These are phyloP conservation scores for Geotrichum phurueaensis DNA, from an alignment of 1,139 yeast genomes.

Conservation along the genomic window DNA sequence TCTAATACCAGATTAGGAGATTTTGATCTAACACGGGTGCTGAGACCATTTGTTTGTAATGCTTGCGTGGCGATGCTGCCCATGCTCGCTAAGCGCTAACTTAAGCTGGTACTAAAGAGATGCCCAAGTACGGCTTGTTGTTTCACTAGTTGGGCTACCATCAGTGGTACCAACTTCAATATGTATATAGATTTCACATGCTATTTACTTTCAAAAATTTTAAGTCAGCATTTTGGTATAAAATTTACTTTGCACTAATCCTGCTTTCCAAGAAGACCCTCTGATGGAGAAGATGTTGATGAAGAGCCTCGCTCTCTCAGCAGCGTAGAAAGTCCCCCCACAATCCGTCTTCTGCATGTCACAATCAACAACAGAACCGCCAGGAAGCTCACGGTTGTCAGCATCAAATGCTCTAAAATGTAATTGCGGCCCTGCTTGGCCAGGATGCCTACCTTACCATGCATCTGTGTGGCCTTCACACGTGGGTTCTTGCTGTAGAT, in stretches of 20 bases:
- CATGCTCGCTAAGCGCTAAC: no score
- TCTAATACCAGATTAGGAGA: no score
- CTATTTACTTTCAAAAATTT: neutral
- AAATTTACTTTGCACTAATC: neutral
- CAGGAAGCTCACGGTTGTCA: neutral
- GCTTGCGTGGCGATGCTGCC: no score
- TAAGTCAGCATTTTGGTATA: neutral
- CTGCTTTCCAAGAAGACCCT: slow-evolving; percentile 7
- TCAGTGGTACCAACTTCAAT: neutral
- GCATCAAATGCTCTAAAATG: slow-evolving; percentile 3
- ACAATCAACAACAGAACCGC: neutral
- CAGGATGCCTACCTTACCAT: neutral
- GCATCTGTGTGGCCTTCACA: neutral
- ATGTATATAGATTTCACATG: no score
- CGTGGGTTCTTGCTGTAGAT: slow-evolving; percentile 2
- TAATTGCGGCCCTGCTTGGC: neutral
- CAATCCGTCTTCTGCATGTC: neutral
- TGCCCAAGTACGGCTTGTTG: neutral
- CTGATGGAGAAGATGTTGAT: neutral
- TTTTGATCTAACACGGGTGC: no score
- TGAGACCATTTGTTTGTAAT: no score
- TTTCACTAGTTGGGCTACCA: neutral
- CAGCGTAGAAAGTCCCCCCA: neutral
- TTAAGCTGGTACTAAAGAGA: neutral
- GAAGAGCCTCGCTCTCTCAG: neutral